Evolutionary conservation across 805 yeast genomes (phyloP), one percentile per base, ranked within the genome.

Genomic region (Clavispora phyllophila): DNA sequence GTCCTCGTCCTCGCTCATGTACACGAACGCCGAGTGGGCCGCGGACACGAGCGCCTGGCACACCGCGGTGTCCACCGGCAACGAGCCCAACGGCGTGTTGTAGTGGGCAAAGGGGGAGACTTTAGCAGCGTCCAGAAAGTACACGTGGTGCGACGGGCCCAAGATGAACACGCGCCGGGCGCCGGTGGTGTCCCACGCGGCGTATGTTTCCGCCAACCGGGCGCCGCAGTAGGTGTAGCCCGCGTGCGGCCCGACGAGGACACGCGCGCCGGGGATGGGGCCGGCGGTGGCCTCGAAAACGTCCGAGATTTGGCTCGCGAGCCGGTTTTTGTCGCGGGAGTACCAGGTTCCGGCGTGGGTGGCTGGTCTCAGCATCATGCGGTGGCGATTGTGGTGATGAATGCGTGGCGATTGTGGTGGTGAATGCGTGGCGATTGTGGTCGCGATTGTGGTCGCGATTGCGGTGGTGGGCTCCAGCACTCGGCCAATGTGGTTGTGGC

Each of bases 341-440:
- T 93, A 91, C 99, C 99, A 91, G 2, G 89, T 62, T 2, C 98
- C 98, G 3, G 96, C 83, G 61, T 91, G 97, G 2, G 95, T 75
- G 1, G 96, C 95, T 3, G 81, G 76, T 41, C 89, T 66, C 35
- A 61, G 33, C 33, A 29, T 29, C 7, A n/a, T 3, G 13, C 14
- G 5, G 13, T 12, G 28, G 14, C 5, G 13, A n/a, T n/a, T n/a
- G n/a, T n/a, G n/a, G n/a, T n/a, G n/a, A n/a, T n/a, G n/a, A n/a
- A n/a, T n/a, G n/a, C n/a, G n/a, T n/a, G n/a, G n/a, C n/a, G n/a
- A n/a, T n/a, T n/a, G n/a, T n/a, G n/a, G n/a, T n/a, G n/a, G n/a
- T n/a, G n/a, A n/a, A n/a, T n/a, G n/a, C n/a, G n/a, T n/a, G n/a
- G n/a, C n/a, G n/a, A n/a, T n/a, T n/a, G n/a, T n/a, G n/a, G n/a